Percentiles rank a stretch among this genome's conserved stretches.
Conservation (phyloP, 805 yeast genomes). For the Yamadazyma philogaea region DNA sequence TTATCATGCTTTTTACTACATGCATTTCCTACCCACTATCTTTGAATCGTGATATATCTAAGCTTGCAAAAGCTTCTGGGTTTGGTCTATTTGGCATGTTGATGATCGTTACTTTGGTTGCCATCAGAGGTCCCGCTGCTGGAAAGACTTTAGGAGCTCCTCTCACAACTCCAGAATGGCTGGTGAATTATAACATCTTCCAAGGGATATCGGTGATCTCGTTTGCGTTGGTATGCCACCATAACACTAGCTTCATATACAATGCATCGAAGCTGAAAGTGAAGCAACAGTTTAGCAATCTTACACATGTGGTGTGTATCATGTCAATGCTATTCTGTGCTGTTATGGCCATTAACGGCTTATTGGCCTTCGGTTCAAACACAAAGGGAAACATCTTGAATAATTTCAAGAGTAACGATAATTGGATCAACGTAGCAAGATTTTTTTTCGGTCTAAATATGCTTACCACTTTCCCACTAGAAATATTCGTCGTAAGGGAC, state of each 20-base stretch:
- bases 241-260: conserved; percentile 85
- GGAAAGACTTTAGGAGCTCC: conserved; percentile 47
- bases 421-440: conserved; percentile 79
- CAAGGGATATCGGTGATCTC: conserved; percentile 94
- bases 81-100: conserved; percentile 84
- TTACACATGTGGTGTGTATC: conserved; percentile 81
- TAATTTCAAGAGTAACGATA: conserved; percentile 76
- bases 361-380: conserved; percentile 65
- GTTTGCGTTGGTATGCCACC: conserved; percentile 94
- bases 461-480: conserved; percentile 90
- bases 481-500: conserved; percentile 85
- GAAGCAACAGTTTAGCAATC: conserved; percentile 63
- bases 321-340: conserved; percentile 79
- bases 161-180: conserved; percentile 42
- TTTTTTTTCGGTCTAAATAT: conserved; percentile 88
- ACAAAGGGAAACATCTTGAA: conserved; percentile 88
- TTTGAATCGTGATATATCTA: conserved; percentile 74
- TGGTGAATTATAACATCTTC: conserved; percentile 64
- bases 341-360: conserved; percentile 76
- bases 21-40: conserved; percentile 82
- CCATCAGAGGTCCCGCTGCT: conserved; percentile 67
- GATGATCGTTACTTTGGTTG: conserved; percentile 69
- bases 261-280: conserved; percentile 79
- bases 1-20: conserved; percentile 66
- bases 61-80: conserved; percentile 81